Base-by-base conservation (phyloP, 192 early-diverging fungal species). In the Coemansia erecta region DNA sequence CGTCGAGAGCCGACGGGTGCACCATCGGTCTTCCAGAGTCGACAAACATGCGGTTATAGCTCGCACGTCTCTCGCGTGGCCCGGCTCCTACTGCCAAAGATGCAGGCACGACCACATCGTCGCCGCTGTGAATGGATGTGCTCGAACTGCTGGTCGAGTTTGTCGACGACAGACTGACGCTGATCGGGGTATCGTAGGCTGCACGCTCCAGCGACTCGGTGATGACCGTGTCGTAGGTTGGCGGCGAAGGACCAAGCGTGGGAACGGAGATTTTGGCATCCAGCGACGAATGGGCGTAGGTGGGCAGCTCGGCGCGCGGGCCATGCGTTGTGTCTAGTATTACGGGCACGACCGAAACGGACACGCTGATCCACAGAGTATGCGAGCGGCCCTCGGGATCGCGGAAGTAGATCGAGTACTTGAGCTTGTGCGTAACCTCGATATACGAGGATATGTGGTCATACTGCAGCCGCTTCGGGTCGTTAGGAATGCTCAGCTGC, bases 351-450 rank as follows among this genome's bases (percentile, higher is more conserved):
- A 79, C 56, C 8, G 76, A 79, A 15, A 79, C 55, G 4, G 76
- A 70, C 39, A 72, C 76, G 53, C 70, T 79, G 51, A 79, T 56
- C 76, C 76, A 79, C 48, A 79, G 60, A 15, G 67, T 79, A 55
- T 66, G 76, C 37, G 63, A 50, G 22, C 31, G 50, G 18, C 66
- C 46, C 6, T 66, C 66, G 12, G 70, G 70, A 31, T 72, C 76
- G 52, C 58, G 58, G 64, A 79, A 79, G 46, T 66, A 54, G 21
- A 79, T 73, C 8, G 70, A 68, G 49, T 69, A 73, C 48, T 79
- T 79, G 44, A 79, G 65, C 52, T 73, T 79, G 61, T 79, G 76
- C 5, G 70, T 72, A 33, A 79, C 64, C 49, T 79, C 70, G 23
- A 79, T 63, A 63, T 70, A 70, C 37, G 76, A 60, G 9, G 70